Evolutionary conservation across 495 filamentous ascomycete genomes (phyloP).

Genomic region (Daldinia bambusicola): DNA sequence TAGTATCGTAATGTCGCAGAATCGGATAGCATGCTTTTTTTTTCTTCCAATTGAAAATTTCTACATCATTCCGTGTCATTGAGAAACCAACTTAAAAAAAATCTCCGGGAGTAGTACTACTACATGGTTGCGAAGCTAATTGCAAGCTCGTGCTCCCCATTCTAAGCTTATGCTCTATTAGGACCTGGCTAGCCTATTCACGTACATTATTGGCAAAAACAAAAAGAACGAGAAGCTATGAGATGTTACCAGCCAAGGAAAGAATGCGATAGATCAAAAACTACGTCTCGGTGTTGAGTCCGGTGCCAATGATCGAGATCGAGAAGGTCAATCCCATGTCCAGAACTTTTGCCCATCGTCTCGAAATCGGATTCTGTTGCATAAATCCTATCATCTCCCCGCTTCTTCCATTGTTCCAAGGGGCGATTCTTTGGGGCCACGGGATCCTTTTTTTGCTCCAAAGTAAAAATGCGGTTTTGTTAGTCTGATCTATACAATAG

Average conservation of each 20-base stretch:
- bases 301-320: constrained; percentile 31
- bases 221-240: neutral
- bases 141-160: constrained; percentile 24
- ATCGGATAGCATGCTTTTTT: neutral
- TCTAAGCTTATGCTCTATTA: constrained; percentile 33
- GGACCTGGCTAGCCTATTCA: constrained; percentile 7
- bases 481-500: no score
- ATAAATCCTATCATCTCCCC: constrained; percentile 2
- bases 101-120: neutral
- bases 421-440: neutral
- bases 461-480: no score
- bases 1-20: constrained; percentile 5
- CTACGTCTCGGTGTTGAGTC: neutral
- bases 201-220: constrained; percentile 20
- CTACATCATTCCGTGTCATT: neutral
- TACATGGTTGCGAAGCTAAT: constrained; percentile 13
- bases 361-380: constrained; percentile 35
- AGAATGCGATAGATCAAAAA: constrained; percentile 21
- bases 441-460: neutral
- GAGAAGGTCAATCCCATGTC: constrained; percentile 21
- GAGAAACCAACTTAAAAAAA: neutral
- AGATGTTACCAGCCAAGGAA: constrained; percentile 20
- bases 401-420: neutral
- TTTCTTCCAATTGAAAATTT: constrained; percentile 8
- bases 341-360: constrained; percentile 33